phyloP scores from a whole-genome alignment of 2,329 filamentous ascomycete genomes.

The Teratosphaeriaceae sp. region DNA sequence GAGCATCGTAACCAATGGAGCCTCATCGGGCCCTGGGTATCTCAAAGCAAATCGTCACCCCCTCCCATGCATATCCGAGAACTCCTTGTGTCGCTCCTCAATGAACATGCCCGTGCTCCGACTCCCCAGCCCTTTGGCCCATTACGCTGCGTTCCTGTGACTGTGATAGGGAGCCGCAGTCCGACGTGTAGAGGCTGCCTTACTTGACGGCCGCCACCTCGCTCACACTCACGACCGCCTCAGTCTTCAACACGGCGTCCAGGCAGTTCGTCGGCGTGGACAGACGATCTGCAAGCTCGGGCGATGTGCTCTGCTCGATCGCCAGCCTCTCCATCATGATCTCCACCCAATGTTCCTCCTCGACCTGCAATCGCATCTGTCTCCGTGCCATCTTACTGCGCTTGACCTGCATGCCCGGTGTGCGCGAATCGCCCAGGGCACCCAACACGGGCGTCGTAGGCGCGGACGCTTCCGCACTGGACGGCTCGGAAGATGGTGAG shows the following conservation, averaged over 20 bases:
- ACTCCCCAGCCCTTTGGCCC: too few relatives aligned
- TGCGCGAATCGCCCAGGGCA: conserved; percentile 20
- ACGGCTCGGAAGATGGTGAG: conserved; percentile 17
- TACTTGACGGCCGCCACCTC: conserved; percentile 11
- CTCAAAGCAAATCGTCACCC: too few relatives aligned
- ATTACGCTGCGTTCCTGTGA: too few relatives aligned
- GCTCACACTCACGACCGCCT: conserved; percentile 13
- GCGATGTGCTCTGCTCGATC: conserved; percentile 1
- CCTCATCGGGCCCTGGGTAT: too few relatives aligned
- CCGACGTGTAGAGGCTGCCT: too few relatives aligned
- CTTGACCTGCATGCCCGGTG: conserved; percentile 29
- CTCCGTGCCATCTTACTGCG: conserved; percentile 40
- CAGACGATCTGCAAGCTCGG: too few relatives aligned
- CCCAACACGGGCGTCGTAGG: conserved; percentile 18
- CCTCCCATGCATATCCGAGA: too few relatives aligned
- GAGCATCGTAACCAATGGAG: too few relatives aligned
- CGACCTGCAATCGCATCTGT: conserved; percentile 37
- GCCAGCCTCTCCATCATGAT: conserved; percentile 34
- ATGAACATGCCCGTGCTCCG: too few relatives aligned
- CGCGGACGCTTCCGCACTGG: conserved; percentile 14
- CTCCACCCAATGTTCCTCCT: conserved; percentile 38
- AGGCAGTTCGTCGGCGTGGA: conserved; percentile 15
- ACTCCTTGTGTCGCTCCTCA: too few relatives aligned
- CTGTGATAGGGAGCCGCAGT: too few relatives aligned
- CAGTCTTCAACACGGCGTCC: conserved; percentile 17